phyloP scores from a whole-genome alignment of 495 filamentous ascomycete genomes.

The Talaromyces wortmannii region DNA sequence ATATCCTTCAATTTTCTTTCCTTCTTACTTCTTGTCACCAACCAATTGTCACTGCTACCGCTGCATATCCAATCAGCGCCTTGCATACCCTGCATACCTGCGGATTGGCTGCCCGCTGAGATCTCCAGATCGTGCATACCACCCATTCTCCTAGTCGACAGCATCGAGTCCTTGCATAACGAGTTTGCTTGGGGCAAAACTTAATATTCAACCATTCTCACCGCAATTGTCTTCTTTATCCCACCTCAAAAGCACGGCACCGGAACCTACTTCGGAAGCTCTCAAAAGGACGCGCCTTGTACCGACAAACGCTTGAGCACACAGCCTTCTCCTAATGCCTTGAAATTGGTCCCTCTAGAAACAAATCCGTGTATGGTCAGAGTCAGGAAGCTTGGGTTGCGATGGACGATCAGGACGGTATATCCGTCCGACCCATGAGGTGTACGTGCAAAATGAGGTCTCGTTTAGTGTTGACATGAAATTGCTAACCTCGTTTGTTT shows the following conservation, averaged over 20 bases:
- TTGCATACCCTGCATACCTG: not conserved
- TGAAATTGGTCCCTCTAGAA: not conserved
- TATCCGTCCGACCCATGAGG: conserved; percentile 49
- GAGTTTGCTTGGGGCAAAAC: conserved; percentile 6
- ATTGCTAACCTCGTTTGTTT: not conserved
- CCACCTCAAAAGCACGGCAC: not conserved
- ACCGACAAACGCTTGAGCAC: no score
- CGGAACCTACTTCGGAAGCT: no score
- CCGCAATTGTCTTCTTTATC: not conserved
- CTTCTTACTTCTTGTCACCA: conserved; percentile 2
- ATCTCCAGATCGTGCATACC: conserved; percentile 18
- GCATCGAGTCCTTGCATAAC: conserved; percentile 8
- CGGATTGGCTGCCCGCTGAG: not conserved
- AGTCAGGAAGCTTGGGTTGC: conserved; percentile 14
- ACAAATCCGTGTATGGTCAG: conserved; percentile 1
- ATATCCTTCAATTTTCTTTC: conserved; percentile 6
- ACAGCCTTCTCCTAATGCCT: not conserved
- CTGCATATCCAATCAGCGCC: not conserved
- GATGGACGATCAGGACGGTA: conserved; percentile 45
- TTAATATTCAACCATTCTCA: conserved; percentile 1
- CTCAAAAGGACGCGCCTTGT: no score
- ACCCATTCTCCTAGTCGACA: conserved; percentile 22
- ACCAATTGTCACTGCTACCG: no score
- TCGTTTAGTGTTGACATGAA: not conserved
- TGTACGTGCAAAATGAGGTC: conserved; percentile 22